A percentile compares a stretch with the other conserved stretches of the same genome.
phyloP scores from a whole-genome alignment of 1,284 basidiomycete species.

The Austropuccinia psidii region DNA sequence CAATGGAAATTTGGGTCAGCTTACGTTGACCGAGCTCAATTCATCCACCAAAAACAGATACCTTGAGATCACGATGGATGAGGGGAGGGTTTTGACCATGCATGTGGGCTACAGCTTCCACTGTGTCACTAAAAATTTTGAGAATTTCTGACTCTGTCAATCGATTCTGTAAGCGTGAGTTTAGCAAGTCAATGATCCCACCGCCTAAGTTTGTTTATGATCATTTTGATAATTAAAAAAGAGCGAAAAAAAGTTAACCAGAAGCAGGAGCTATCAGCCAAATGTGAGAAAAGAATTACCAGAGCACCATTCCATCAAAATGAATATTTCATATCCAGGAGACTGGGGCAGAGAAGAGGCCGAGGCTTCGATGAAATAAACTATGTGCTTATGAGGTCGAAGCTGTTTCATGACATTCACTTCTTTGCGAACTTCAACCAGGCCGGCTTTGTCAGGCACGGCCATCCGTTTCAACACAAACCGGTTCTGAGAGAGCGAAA shows the following conservation, averaged over 20 bases:
- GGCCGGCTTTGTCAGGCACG: constrained; percentile 77
- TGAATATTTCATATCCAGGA: constrained; percentile 89
- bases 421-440: constrained; percentile 92
- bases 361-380: constrained; percentile 82
- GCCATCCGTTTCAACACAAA: constrained; percentile 90
- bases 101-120: constrained; percentile 88
- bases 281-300: constrained; percentile 49
- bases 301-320: constrained; percentile 94
- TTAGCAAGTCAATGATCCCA: constrained; percentile 99
- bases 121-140: constrained; percentile 68
- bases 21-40: background rate
- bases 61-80: constrained; percentile 92
- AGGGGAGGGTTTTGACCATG: constrained; percentile 82
- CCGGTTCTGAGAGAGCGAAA: constrained; percentile 76
- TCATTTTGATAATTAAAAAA: background rate
- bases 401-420: constrained; percentile 93
- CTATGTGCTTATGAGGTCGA: constrained; percentile 83
- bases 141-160: constrained; percentile 92
- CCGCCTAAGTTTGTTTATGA: constrained; percentile 57
- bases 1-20: background rate
- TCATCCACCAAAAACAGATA: constrained; percentile 28
- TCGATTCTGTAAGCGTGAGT: constrained; percentile 83
- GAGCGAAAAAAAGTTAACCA: background rate
- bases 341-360: constrained; percentile 72
- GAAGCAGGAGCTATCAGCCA: constrained; percentile 35